Base-by-base conservation (phyloP, 225 moss, liverwort and hornwort genomes). In the Climacium dendroides region DNA sequence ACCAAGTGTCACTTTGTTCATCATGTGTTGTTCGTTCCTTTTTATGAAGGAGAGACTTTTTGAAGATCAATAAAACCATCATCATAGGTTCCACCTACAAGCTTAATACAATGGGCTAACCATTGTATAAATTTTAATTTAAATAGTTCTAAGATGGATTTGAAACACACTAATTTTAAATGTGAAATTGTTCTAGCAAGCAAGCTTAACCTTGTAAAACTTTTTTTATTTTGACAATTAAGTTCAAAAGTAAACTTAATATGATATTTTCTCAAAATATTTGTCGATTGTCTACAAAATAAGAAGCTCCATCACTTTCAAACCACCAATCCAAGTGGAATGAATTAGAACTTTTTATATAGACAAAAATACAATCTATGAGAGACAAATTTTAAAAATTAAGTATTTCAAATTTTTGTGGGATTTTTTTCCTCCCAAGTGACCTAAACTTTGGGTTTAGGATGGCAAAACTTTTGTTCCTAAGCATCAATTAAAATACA, bases 381-480 rank as follows among this genome's bases (percentile, higher is more conserved):
- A 15, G 24, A 41, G 24, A 23, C 0, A 24, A 41, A 25, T 14
- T 35, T 9, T 1, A 64, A 34, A 34, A 20, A 20, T 4, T 41
- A n/a, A n/a, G 39, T 8, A 7, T 25, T 41, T 69, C 25, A 41
- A 43, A 0, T 26, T 71, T 71, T 15, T 71, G 2, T 2, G 2
- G 8, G 8, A 0, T 0, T 67, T 65, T 35, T 15, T 20, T 19
- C 8, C 10, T 65, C 0, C 3, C 0, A 1, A 3, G 0, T 1
- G 1, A 26, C 3, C 16, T 9, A 72, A 10, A 47, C 17, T 19
- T 47, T 73, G 19, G 73, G 0, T 0, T 73, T 19, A 19, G 1
- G 1, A 73, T 30, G 19, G 10, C 1, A 19, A 19, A 4, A 30
- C 7, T 47, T 47, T 47, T 30, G 1, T 48, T 47, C 4, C 4